phyloP scores from a whole-genome alignment of 108 stramenopile species.

The Cylindrotheca closterium region DNA sequence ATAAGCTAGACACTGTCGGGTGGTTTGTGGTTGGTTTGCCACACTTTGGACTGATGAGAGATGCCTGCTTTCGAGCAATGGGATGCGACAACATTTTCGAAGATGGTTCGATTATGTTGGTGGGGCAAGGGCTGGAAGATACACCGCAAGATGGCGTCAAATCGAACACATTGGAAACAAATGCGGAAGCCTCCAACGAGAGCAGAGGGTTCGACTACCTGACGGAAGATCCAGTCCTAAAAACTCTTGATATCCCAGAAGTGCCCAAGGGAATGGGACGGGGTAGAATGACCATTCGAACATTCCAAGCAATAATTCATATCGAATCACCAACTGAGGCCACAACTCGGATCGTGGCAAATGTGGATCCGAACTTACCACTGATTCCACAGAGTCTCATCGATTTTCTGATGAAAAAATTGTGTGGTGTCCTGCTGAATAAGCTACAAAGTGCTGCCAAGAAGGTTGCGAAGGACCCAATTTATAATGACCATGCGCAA shows the following conservation, averaged over 20 bases:
- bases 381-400: constrained; percentile 83
- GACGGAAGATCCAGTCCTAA: constrained; percentile 50
- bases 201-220: constrained; percentile 31
- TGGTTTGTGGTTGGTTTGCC: constrained; percentile 77
- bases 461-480: constrained; percentile 70
- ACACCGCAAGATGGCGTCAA: constrained; percentile 29
- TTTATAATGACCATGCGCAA: constrained; percentile 69
- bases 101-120: constrained; percentile 77
- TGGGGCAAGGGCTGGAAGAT: constrained; percentile 74
- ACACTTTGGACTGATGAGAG: constrained; percentile 64
- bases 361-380: constrained; percentile 84
- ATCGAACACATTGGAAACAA: neutral
- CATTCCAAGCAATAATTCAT: constrained; percentile 69
- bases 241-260: constrained; percentile 62
- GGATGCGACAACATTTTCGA: constrained; percentile 91
- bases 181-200: neutral
- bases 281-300: constrained; percentile 77
- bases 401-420: constrained; percentile 89
- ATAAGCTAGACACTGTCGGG: constrained; percentile 84
- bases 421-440: constrained; percentile 84
- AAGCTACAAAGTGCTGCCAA: constrained; percentile 76
- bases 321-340: constrained; percentile 77
- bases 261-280: constrained; percentile 62
- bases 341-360: constrained; percentile 78
- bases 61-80: constrained; percentile 79